Conservation (phyloP, 345 rosid genomes). For the Microthlaspi erraticum region DNA sequence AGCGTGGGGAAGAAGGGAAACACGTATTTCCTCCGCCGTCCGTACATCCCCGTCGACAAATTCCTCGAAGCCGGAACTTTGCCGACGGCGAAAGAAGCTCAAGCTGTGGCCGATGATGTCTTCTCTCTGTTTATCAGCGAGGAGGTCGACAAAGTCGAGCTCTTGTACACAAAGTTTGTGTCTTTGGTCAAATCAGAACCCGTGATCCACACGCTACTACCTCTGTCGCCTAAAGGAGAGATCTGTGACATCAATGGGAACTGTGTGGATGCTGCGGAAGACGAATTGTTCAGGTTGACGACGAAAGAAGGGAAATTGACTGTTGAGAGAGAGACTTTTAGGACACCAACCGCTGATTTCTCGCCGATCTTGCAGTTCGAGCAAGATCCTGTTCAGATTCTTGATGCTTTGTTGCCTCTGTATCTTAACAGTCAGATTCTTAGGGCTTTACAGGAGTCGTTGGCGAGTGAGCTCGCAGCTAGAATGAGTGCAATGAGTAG, state of each 20-base stretch:
- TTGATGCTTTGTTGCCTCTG: slow-evolving; percentile 86
- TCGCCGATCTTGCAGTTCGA: slow-evolving; percentile 90
- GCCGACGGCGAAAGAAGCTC: slow-evolving; percentile 81
- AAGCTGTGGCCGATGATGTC: slow-evolving; percentile 72
- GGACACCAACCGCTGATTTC: slow-evolving; percentile 64
- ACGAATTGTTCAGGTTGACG: slow-evolving; percentile 89
- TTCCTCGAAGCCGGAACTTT: slow-evolving; percentile 54
- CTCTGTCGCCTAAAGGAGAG: slow-evolving; percentile 90
- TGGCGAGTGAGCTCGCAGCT: slow-evolving; percentile 94
- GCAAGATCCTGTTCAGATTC: slow-evolving; percentile 97
- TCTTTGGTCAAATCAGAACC: slow-evolving; percentile 85
- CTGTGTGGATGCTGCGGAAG: slow-evolving; percentile 94
- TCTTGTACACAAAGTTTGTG: slow-evolving; percentile 89
- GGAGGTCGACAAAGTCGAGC: slow-evolving; percentile 96
- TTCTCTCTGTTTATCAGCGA: slow-evolving; percentile 78
- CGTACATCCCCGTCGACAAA: slow-evolving; percentile 78
- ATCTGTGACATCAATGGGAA: slow-evolving; percentile 83
- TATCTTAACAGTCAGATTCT: slow-evolving; percentile 93
- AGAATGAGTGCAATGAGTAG: slow-evolving; percentile 97
- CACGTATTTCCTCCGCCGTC: slow-evolving; percentile 71
- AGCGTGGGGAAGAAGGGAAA: slow-evolving; percentile 97
- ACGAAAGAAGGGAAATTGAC: slow-evolving; percentile 90
- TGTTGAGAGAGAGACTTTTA: slow-evolving; percentile 70
- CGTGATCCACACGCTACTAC: slow-evolving; percentile 87
- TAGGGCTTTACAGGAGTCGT: slow-evolving; percentile 92